These are phyloP conservation scores for Ophiostoma quercus DNA, from an alignment of 2,329 filamentous ascomycete species.

Conservation along the genomic window DNA sequence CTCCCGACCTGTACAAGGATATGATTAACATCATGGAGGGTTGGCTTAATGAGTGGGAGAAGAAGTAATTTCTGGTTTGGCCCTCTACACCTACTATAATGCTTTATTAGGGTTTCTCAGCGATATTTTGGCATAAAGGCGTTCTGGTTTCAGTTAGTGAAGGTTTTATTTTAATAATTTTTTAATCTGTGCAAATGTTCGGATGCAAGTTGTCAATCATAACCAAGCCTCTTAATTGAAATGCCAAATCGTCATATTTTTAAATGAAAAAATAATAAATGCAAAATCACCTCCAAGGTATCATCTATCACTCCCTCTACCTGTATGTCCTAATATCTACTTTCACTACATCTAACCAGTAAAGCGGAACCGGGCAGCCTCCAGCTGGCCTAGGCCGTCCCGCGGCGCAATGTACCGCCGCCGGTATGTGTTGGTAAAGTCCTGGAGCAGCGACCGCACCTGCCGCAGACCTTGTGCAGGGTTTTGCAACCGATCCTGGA, in stretches of 20 bases:
- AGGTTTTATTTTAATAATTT: not conserved
- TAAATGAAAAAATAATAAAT: constrained; percentile 4
- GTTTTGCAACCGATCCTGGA: constrained; percentile 57
- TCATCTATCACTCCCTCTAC: constrained; percentile 10
- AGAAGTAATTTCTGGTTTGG: not conserved
- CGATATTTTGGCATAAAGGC: not conserved
- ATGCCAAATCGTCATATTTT: not conserved
- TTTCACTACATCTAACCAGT: constrained; percentile 39
- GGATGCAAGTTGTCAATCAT: not conserved
- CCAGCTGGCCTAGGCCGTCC: constrained; percentile 81
- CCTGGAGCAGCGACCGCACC: constrained; percentile 80
- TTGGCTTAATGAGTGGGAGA: not conserved
- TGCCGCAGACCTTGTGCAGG: constrained; percentile 53
- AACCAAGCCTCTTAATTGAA: not conserved
- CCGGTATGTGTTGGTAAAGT: constrained; percentile 93
- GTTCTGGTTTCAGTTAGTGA: not conserved
- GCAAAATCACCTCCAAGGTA: constrained; percentile 14
- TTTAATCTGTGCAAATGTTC: not conserved
- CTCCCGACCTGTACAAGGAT: not conserved
- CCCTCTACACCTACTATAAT: not conserved
- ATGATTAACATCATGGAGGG: not conserved
- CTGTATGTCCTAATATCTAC: not conserved
- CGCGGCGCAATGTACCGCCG: constrained; percentile 91
- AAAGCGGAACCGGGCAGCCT: constrained; percentile 84
- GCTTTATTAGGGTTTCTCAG: not conserved